phyloP scores from a whole-genome alignment of 225 moss, liverwort and hornwort genomes.

The Polytrichum commune region DNA sequence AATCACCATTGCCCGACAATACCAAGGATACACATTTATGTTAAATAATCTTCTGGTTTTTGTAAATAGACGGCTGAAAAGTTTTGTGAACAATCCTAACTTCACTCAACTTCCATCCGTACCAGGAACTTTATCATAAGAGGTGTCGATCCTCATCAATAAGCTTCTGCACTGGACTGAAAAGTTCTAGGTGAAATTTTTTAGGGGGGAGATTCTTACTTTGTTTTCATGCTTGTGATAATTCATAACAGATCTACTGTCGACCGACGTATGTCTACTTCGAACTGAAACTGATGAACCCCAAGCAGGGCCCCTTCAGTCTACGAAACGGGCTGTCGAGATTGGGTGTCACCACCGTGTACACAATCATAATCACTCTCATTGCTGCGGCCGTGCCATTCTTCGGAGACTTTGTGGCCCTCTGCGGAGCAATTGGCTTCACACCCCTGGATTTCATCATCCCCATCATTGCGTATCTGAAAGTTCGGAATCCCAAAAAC shows the following conservation, averaged over 20 bases:
- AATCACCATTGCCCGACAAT: no score
- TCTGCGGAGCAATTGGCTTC: conserved; percentile 69
- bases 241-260: conserved; percentile 59
- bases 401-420: conserved; percentile 72
- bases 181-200: no score
- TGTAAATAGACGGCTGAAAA: no score
- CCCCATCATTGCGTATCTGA: conserved; percentile 45
- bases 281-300: conserved; percentile 37
- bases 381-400: conserved; percentile 62
- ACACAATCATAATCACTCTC: conserved; percentile 50
- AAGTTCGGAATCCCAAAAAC: conserved; percentile 41
- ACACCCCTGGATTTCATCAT: conserved; percentile 73
- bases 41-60: no score
- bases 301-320: conserved; percentile 16
- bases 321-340: conserved; percentile 26
- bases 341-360: conserved; percentile 35
- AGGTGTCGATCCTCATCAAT: no score
- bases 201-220: no score
- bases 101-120: no score
- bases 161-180: no score
- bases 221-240: background rate
- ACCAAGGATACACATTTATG: no score
- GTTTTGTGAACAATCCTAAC: no score
- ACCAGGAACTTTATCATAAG: no score
- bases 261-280: conserved; percentile 54